Evolutionary conservation across 129 eudicot genomes (phyloP), one percentile per base, ranked within the genome.

Genomic region (Artemisia annua): DNA sequence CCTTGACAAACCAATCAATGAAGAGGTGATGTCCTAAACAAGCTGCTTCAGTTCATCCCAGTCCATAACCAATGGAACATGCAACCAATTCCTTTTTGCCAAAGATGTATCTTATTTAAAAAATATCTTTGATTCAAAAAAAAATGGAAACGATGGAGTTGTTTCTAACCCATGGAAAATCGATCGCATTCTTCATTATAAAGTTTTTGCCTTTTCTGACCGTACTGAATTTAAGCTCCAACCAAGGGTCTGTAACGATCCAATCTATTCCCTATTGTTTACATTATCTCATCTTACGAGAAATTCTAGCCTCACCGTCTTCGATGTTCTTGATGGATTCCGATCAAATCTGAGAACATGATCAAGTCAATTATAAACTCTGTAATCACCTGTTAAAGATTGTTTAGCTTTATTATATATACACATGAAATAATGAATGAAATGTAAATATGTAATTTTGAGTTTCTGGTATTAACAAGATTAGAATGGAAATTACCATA

Each of bases 121-220:
- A 16, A 43, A 28, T 6, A 18, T 11, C n/a, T 49, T 8, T 6
- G 46, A n/a, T 39, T 26, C 67, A 7, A 55, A 15, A 3, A 54
- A 13, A 17, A 20, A 0, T n/a, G n/a, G 55, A 7, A 15, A 14
- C 11, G 2, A 51, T 19, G 1, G 11, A 55, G 73, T 26, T 13
- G 5, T 12, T 43, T n/a, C 81, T 81, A 70, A 95, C 99, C 99
- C n/a, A 95, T 95, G 85, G n/a, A n/a, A n/a, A 90, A 95, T 5
- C 99, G 99, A 70, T 95, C 99, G 71, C 99, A 95, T 82, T 95
- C 99, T 83, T 95, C 99, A 80, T 95, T 95, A 88, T 88, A 95
- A 70, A 95, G 78, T 84, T 95, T 95, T n/a, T n/a, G 70, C 99
- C 99, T 85, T 95, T 95, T 95, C 87, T 95, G 99, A 75, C 99